Base-by-base conservation (phyloP, 1,139 yeast species). In the Candida glucosophila region DNA sequence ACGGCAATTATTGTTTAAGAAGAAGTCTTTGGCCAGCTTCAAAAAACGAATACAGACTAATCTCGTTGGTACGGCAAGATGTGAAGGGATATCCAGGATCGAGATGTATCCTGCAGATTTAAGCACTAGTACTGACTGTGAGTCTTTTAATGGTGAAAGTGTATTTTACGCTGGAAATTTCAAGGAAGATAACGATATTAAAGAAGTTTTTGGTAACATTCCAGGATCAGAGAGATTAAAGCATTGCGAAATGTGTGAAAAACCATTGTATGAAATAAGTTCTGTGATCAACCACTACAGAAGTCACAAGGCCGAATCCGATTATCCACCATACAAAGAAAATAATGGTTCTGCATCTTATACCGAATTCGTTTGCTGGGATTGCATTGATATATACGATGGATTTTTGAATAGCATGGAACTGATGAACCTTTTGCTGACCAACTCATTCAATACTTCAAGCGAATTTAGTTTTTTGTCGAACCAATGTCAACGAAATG, bases 221-320 rank as follows among this genome's bases (percentile, higher is more conserved):
- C 67, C 67, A 0, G 67, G 67, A 5, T 36, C 57, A 7, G 58
- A 57, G 25, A 38, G 52, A 15, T 44, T 76, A 29, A 72, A 70
- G 36, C 61, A 70, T 41, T 77, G 86, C 42, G 73, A 75, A 14
- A 54, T 77, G 9, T 77, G 86, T 44, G 81, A 76, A 23, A 70
- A 65, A 30, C 81, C 83, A 5, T 45, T 77, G 13, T 77, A 77
- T 43, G 85, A 77, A 33, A 52, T 77, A 23, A 71, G 79, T 31
- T 61, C 77, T 4, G 43, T 69, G 20, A 41, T 60, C 24, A 50
- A 49, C 34, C 45, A 40, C 32, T 35, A 44, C 27, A 33, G 42
- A 42, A 18, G 59, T 39, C 29, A 12, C 6, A 10, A 11, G 19
- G 15, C n/a, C 9, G 13, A 13, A 9, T 7, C 13, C 6, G 6